Base-by-base conservation (phyloP, 495 filamentous ascomycete genomes). In the Xylaria bambusicola region DNA sequence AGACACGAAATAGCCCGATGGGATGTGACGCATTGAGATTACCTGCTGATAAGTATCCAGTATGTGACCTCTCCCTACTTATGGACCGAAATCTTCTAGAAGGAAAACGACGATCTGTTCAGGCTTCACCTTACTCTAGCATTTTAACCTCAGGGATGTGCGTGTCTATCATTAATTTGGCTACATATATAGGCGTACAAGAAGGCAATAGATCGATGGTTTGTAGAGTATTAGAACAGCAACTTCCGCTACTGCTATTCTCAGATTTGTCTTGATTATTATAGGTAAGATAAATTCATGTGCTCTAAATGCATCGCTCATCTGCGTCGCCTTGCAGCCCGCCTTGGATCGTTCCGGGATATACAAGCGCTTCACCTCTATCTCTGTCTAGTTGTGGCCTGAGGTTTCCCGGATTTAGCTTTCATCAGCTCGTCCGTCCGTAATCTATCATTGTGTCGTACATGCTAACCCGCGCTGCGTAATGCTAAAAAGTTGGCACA, bases 391-490 rank as follows among this genome's bases (percentile, higher is more conserved):
- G 10, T 2, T 24, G 7, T 9, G 27, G 10, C 21, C 44, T 10
- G 21, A 38, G 3, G 36, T 3, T 3, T 38, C 36, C 36, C 7
- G 36, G 15, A 15, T 23, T 24, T 15, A 46, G 21, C 31, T 31
- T 35, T 26, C 13, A 33, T 23, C 18, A 33, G 33, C 33, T 26
- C 33, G 15, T 57, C 23, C 33, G 15, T 57, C 23, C 10, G 17
- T 29, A 10, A 4, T 58, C 17, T 40, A 6, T 41, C 41, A 31
- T 58, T 23, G 44, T 29, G 18, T 58, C 35, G 17, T 49, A 29
- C 23, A 18, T 29, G 33, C 8, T 15, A 31, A 40, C 26, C 9
- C 24, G 12, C 21, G 21, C 45, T 31, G 4, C n/a, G 33, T 9
- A 57, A 41, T 31, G 36, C 36, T 33, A 20, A 5, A 20, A 41